These are phyloP conservation scores for Pestalotiopsis fici DNA, from an alignment of 2,329 filamentous ascomycete species.

Conservation along the genomic window DNA sequence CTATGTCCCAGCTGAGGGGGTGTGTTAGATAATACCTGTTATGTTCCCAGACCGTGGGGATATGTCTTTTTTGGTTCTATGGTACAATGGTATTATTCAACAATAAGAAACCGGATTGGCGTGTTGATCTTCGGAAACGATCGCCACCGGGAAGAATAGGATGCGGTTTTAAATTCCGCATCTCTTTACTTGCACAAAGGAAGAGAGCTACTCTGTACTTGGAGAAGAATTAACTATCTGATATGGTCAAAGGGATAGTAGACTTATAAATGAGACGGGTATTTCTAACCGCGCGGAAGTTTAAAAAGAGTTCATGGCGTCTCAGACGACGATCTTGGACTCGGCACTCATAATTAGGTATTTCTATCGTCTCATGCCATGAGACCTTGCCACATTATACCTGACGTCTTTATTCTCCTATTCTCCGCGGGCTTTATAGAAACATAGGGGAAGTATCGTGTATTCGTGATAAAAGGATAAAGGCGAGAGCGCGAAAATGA, in stretches of 20 bases:
- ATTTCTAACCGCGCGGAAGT: too few relatives aligned
- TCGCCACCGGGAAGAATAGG: background rate
- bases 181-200: background rate
- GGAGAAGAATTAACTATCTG: too few relatives aligned
- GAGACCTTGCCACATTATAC: background rate
- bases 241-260: too few relatives aligned
- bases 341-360: background rate
- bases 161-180: background rate
- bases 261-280: too few relatives aligned
- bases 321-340: too few relatives aligned
- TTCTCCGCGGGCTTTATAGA: background rate
- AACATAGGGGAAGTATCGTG: background rate
- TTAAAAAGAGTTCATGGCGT: too few relatives aligned
- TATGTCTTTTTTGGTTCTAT: too few relatives aligned
- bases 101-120: background rate
- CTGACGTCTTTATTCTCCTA: background rate
- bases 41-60: too few relatives aligned
- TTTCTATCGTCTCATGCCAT: background rate
- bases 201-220: background rate
- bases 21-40: too few relatives aligned
- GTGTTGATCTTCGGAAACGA: background rate
- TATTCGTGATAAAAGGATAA: background rate
- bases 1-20: too few relatives aligned
- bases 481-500: background rate
- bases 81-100: too few relatives aligned